Base-by-base conservation (phyloP, 1,139 yeast species). In the Yamadazyma mexicana region DNA sequence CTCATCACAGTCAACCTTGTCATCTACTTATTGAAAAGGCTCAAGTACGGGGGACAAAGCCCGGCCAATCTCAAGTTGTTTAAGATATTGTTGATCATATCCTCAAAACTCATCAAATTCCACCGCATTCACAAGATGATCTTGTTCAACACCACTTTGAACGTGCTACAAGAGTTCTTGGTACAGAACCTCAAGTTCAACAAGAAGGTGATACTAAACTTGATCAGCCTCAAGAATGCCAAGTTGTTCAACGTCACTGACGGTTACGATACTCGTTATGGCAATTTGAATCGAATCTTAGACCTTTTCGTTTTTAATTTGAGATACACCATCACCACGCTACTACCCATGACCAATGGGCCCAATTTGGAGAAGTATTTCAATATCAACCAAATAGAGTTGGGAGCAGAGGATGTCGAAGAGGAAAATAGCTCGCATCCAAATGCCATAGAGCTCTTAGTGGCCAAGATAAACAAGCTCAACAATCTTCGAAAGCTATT, bases 331-430 rank as follows among this genome's bases (percentile, higher is more conserved):
- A 57, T 69, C n/a, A 44, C 55, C 2, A 58, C 58, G 20, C 43
- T 71, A 8, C 44, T 72, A 7, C 73, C 75, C 0, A 47, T 50
- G 22, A 41, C 68, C 34, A 68, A 71, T 45, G 76, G 77, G 0
- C 64, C 61, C 1, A 50, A 63, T 8, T 55, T 73, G 30, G 75
- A 73, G 44, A 68, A 68, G 45, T 71, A 69, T 44, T 69, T 73
- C 44, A 51, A 54, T 24, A 61, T 71, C 14, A 70, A 73, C 44
- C 60, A 61, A 35, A 57, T 71, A 15, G 55, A 64, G 38, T 31
- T 56, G 17, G 54, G 35, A 5, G 39, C 46, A 10, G 40, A 40
- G 0, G 47, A 46, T 22, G 26, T 9, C 12, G 11, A 12, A 5
- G 16, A 42, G 43, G 9, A 7, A 5, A 15, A 10, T 6, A 45